Evolutionary conservation across 2,329 filamentous ascomycete genomes (phyloP), one percentile per base, ranked within the genome.

Genomic region (Colletotrichum costaricense): DNA sequence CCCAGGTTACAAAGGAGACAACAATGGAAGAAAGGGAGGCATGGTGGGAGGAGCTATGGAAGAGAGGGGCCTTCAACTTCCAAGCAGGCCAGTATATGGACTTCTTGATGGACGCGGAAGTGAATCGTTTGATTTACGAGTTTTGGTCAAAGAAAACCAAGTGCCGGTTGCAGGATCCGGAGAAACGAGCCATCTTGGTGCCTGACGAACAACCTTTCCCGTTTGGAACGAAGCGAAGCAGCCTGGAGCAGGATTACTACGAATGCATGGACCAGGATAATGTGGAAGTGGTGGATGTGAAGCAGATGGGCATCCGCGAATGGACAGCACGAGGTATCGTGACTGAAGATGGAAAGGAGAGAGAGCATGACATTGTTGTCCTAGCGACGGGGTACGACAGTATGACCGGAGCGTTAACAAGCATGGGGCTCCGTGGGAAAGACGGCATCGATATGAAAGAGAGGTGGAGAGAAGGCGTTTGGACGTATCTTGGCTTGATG

Each of bases 131-230:
- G 3, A 79, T 82, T 0, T 89, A 88, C 73, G 79, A 86, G 2
- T 89, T 88, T 77, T 89, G 87, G 84, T 80, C 79, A 1, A 80
- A 79, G 33, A 88, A 87, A 75, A 82, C 83, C 0, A 79, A 85
- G 1, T 78, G 78, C 8, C 81, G 88, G 1, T 81, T 90, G 67
- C 80, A 81, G 2, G 83, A 89, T 73, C 83, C 85, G 1, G 78
- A 78, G 9, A 85, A 86, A 63, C 77, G 80, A 12, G 84, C 86
- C 12, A 76, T 88, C 5, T 79, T 90, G 5, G 87, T 85, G 0
- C 88, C 88, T 0, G 74, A 80, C 24, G 78, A 85, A 42, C 84
- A 82, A 52, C 84, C 83, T 3, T 84, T 88, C 57, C 80, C 82
- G 2, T 88, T 86, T 74, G 87, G 84, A 3, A 83, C 81, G 7